Base-by-base conservation (phyloP, 768 basidiomycete genomes). In the Pleurotus giganteus region DNA sequence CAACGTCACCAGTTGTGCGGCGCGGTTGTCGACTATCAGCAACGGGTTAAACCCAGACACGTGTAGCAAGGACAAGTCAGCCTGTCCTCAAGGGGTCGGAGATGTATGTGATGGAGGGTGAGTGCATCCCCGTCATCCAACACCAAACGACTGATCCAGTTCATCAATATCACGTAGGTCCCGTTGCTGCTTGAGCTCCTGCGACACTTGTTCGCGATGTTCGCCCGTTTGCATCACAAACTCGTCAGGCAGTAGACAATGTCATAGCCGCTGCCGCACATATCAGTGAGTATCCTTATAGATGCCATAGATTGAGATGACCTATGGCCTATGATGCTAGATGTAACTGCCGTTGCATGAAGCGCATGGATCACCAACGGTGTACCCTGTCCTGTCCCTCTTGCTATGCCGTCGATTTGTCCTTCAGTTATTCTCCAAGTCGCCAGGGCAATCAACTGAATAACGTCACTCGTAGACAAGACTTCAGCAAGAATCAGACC, bases 261-360 rank as follows among this genome's bases (percentile, higher is more conserved):
- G 2, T 36, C 9, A 36, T 9, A 36, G n/a, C 11, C 34, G n/a
- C 34, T 1, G 21, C 27, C 3, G 52, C 54, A 31, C 29, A 47
- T 17, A 31, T 49, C 23, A 21, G n/a, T 29, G 52, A 50, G 26
- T 47, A 27, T 36, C n/a, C n/a, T n/a, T n/a, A n/a, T n/a, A n/a
- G n/a, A n/a, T 36, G 34, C 34, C 34, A 11, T 3, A 9, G 9
- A n/a, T 36, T 11, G 11, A 36, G 9, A n/a, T 36, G 9, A 11
- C n/a, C n/a, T n/a, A 11, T n/a, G 34, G 34, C 34, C n/a, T 11
- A 36, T 36, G 11, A 3, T n/a, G 34, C 11, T 41, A 58, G 53
- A n/a, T 59, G 58, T 55, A 56, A 58, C 39, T 61, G 57, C 52
- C 36, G 41, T 34, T 62, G 61, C 49, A 60, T 56, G 47, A 13